phyloP scores from a whole-genome alignment of 305 asterid genomes.

The Euphrasia arctica region DNA sequence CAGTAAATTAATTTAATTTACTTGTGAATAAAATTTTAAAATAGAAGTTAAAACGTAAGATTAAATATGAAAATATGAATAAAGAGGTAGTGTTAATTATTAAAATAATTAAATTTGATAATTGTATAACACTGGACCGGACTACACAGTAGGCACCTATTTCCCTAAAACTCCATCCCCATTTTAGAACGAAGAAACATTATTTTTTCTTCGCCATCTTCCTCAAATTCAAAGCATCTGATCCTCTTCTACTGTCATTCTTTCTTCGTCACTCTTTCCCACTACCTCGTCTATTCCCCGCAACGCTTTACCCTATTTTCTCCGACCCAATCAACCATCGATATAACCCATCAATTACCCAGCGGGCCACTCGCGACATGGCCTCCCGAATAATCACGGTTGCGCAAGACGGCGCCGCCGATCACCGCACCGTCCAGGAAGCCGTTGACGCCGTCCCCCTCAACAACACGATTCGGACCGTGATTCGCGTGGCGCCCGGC shows the following conservation, averaged over 20 bases:
- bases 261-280: constrained; percentile 14
- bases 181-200: no score
- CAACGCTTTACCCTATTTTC: constrained; percentile 13
- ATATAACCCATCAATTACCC: neutral
- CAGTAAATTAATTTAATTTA: no score
- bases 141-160: no score
- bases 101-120: no score
- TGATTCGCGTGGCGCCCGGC: constrained; percentile 80
- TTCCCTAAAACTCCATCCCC: no score
- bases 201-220: constrained; percentile 21
- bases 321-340: neutral
- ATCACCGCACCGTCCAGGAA: constrained; percentile 81
- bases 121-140: no score
- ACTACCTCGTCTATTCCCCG: constrained; percentile 17
- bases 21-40: no score
- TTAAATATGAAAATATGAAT: no score
- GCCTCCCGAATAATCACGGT: constrained; percentile 52
- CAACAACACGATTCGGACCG: constrained; percentile 61
- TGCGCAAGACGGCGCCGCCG: constrained; percentile 64
- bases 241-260: no score
- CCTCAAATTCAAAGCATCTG: constrained; percentile 14
- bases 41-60: no score
- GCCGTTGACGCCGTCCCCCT: constrained; percentile 88
- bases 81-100: no score
- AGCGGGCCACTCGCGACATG: constrained; percentile 19